Evolutionary conservation across 345 rosid genomes (phyloP), one percentile per base, ranked within the genome.

Genomic region (Dimocarpus longan): DNA sequence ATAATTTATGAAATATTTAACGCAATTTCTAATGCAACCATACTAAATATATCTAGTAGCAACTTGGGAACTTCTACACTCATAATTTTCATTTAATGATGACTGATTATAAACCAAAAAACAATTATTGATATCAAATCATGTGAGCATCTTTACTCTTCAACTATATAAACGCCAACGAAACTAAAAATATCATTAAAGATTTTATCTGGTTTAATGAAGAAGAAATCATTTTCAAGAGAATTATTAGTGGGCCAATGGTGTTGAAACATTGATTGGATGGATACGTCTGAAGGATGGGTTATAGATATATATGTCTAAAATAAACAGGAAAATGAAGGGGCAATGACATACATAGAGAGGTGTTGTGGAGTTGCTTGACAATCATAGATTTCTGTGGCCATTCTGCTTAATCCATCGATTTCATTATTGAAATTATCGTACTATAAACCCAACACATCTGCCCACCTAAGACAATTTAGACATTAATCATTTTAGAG

Each of bases 211-310:
- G 48, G 39, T 22, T 26, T 43, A 39, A 74, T 5, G 15, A 21
- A 5, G 32, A 22, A 66, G 0, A 54, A 44, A 52, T 73, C 43
- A 68, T 50, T 71, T 63, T 82, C 80, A n/a, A 8, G 65, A 43
- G 40, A 76, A 83, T 67, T 79, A 79, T 73, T 50, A 18, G 78
- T 73, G 83, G 85, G 81, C 28, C 79, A 50, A 37, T 12, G 19
- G 3, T 78, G 73, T 32, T 19, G 28, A 16, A 48, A 62, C 28
- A 21, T 68, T 79, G n/a, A 66, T 18, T 70, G 69, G 76, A 70
- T 44, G 66, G 70, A 43, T 15, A 46, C 70, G 71, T 46, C 15
- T 63, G 66, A 63, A 52, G 18, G 66, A 24, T 18, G 6, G 24
- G 56, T 12, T 60, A 21, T 57, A 46, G 0, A 46, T 56, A 16